Evolutionary conservation across 768 basidiomycete species (phyloP).

Genomic region (Leccinellum luteum): DNA sequence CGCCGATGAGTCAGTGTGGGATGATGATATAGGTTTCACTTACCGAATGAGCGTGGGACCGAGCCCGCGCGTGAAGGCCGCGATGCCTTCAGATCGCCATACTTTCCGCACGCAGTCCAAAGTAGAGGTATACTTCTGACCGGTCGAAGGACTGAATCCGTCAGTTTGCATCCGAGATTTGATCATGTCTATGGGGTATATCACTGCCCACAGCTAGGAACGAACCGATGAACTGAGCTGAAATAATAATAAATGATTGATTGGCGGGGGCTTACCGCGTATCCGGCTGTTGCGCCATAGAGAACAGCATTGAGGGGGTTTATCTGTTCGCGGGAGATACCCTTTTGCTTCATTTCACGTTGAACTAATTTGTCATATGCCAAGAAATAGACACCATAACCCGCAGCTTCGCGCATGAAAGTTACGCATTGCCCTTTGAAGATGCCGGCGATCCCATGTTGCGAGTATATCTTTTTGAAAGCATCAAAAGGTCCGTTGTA

Average conservation of each 20-base stretch:
- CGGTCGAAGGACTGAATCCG: slow-evolving; percentile 69
- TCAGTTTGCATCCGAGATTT: slow-evolving; percentile 98
- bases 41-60: slow-evolving; percentile 89
- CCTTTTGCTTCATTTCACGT: slow-evolving; percentile 72
- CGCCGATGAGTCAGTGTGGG: slow-evolving; percentile 1
- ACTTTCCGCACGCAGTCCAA: slow-evolving; percentile 81
- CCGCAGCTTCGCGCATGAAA: slow-evolving; percentile 75
- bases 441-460: slow-evolving; percentile 77
- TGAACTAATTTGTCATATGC: slow-evolving; percentile 92
- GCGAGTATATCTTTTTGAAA: slow-evolving; percentile 74
- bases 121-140: slow-evolving; percentile 80
- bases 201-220: slow-evolving; percentile 78
- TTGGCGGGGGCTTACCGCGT: slow-evolving; percentile 59
- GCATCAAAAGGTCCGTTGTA: slow-evolving; percentile 89
- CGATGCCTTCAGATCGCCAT: slow-evolving; percentile 78
- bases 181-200: slow-evolving; percentile 95
- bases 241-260: background rate
- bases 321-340: slow-evolving; percentile 73
- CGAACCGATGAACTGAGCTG: slow-evolving; percentile 8
- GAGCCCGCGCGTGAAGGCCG: slow-evolving; percentile 89
- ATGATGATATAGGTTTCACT: slow-evolving; percentile 23
- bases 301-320: slow-evolving; percentile 73
- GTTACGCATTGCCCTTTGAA: slow-evolving; percentile 94
- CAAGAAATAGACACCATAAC: slow-evolving; percentile 88
- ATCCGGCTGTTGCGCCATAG: slow-evolving; percentile 91